These are phyloP conservation scores for Diaporthe humulicola DNA, from an alignment of 2,329 filamentous ascomycete genomes.

Conservation along the genomic window DNA sequence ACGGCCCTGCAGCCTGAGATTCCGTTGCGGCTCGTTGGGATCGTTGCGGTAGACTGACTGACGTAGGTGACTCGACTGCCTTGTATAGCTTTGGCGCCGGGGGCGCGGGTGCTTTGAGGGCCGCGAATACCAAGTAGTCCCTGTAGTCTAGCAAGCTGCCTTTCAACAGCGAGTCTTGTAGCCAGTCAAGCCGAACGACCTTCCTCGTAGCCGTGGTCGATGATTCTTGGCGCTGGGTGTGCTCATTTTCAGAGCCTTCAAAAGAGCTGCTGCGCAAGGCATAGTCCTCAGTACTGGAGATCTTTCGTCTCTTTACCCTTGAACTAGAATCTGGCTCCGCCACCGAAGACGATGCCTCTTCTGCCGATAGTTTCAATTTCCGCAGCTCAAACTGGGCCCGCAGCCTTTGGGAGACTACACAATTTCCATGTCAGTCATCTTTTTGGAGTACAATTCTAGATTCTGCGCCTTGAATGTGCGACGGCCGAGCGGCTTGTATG, in stretches of 20 bases:
- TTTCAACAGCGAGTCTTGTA: slow-evolving; percentile 64
- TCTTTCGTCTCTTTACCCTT: slow-evolving; percentile 43
- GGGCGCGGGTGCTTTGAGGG: slow-evolving; percentile 44
- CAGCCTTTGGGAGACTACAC: slow-evolving; percentile 70
- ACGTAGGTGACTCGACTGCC: slow-evolving; percentile 27
- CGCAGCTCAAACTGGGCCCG: slow-evolving; percentile 85
- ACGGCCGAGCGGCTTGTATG: not conserved
- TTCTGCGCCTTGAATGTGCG: no score
- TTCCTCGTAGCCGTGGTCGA: slow-evolving; percentile 48
- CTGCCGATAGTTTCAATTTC: slow-evolving; percentile 71
- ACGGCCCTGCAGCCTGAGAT: slow-evolving; percentile 5
- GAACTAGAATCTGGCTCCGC: slow-evolving; percentile 42
- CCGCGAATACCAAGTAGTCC: slow-evolving; percentile 68
- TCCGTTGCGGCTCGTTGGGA: slow-evolving; percentile 29
- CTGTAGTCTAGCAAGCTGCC: slow-evolving; percentile 60
- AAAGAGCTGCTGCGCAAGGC: slow-evolving; percentile 41
- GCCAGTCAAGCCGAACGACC: slow-evolving; percentile 72
- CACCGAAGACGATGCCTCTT: slow-evolving; percentile 55
- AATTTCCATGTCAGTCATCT: not conserved
- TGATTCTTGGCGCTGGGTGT: not conserved
- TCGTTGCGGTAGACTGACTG: slow-evolving; percentile 29
- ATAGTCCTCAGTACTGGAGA: slow-evolving; percentile 41
- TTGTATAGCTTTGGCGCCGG: slow-evolving; percentile 43
- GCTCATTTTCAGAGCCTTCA: slow-evolving; percentile 46
- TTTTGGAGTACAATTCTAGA: not conserved